Evolutionary conservation across 163 green algal species (phyloP), one percentile per base, ranked within the genome.

Genomic region (Scenedesmus sp.): DNA sequence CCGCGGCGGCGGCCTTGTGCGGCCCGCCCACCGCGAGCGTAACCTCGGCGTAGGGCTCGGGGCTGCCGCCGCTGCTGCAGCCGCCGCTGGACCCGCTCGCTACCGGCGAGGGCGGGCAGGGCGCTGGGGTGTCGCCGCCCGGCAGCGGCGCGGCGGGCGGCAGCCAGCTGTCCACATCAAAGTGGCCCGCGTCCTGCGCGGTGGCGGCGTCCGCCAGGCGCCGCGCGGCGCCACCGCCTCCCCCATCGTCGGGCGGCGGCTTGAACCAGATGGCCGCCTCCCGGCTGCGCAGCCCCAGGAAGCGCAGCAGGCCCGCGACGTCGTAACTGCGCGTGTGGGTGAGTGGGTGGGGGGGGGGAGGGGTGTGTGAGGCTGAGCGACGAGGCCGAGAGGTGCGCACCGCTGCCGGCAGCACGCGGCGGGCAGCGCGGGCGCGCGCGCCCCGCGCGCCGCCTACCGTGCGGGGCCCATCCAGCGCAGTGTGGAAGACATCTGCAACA

Each of bases 381-480:
- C n/a, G n/a, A n/a, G n/a, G n/a, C n/a, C n/a, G n/a, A 48, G n/a
- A n/a, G n/a, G n/a, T n/a, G n/a, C n/a, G n/a, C n/a, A n/a, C n/a
- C n/a, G n/a, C n/a, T n/a, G n/a, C n/a, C n/a, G n/a, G n/a, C n/a
- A n/a, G n/a, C n/a, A n/a, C n/a, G n/a, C n/a, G 44, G 63, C 1
- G 56, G 15, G 31, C 20, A 33, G 45, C 18, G 53, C 33, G 26
- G 28, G n/a, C n/a, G n/a, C n/a, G 44, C 11, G n/a, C n/a, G n/a
- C n/a, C n/a, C n/a, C n/a, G n/a, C n/a, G n/a, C n/a, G n/a, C n/a
- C 33, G 4, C 54, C 13, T 57, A 97, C 64, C 94, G 90, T 22
- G 78, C 26, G 0, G 94, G 93, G 0, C 94, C 94, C 85, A 98
- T 84, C 83, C 81, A 95, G 1, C 94, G 84, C 76, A 92, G 83